Base-by-base conservation (phyloP, 352 stramenopile species). In the Phytophthora uliginosa region DNA sequence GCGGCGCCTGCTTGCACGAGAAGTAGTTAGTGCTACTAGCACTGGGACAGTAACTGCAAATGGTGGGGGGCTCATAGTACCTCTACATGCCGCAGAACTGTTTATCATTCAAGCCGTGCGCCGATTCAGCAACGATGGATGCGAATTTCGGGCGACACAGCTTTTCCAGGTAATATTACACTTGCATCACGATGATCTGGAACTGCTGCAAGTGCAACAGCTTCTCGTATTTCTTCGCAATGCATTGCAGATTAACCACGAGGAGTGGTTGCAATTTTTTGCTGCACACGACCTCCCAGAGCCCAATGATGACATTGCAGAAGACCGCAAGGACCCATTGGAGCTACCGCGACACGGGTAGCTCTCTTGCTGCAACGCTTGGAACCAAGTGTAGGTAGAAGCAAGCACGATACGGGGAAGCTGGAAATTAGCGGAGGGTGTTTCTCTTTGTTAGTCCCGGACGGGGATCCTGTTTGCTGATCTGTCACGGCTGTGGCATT, bases 21-120 rank as follows among this genome's bases (percentile, higher is more conserved):
- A 91, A 63, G 47, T 61, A 18, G 57, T 18, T 34, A 42, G 51
- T 12, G 12, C 7, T 18, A 31, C 55, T 38, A 57, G 13, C 33
- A 20, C 18, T 22, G 63, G 55, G 5, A 12, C 53, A 20, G 22
- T n/a, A 59, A 68, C 18, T 20, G 18, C 48, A 7, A 67, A 13
- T 42, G 42, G 20, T 10, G 38, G 38, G 9, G 55, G 34, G 2
- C 40, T 55, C 6, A 22, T n/a, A 40, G n/a, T 61, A 47, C 31
- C 67, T 33, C 71, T 78, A 17, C 83, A 87, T 20, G 71, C 85
- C 12, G 84, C 85, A 18, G 84, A 92, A 57, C 22, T 76, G 15
- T 91, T 95, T 57, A 50, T 91, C 24, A 45, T 90, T 26, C 73
- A 87, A 48, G 83, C 75, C 24, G 85, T 93, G 52, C 79, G 84